Conservation (phyloP, 495 filamentous ascomycete genomes). For the Hypoxylon intermedium region DNA sequence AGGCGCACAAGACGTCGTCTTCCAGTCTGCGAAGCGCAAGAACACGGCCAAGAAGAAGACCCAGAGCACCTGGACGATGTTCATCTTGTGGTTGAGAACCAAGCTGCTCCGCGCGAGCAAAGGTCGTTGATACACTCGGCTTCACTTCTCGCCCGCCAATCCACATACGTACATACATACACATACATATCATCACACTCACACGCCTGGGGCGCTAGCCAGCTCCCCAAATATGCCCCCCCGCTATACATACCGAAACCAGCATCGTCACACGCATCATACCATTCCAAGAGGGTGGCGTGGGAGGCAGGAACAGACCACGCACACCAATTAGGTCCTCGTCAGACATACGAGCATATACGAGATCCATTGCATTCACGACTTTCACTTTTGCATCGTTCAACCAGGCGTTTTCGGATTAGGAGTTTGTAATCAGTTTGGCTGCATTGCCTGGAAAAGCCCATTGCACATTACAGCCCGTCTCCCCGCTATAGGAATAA, state of each 20-base stretch:
- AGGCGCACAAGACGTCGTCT: slow-evolving; percentile 43
- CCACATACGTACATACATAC: too few species aligned
- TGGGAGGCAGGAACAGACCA: slow-evolving; percentile 10
- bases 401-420: slow-evolving; percentile 22
- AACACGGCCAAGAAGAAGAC: slow-evolving; percentile 60
- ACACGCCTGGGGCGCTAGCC: not conserved
- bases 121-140: slow-evolving; percentile 16
- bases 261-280: slow-evolving; percentile 3
- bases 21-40: slow-evolving; percentile 44
- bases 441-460: slow-evolving; percentile 23
- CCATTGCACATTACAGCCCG: slow-evolving; percentile 1
- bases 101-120: slow-evolving; percentile 53
- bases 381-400: slow-evolving; percentile 27
- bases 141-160: not conserved
- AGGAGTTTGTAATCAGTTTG: slow-evolving; percentile 26
- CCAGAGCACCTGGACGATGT: slow-evolving; percentile 59
- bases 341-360: slow-evolving; percentile 27
- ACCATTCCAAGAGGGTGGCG: slow-evolving; percentile 1
- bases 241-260: slow-evolving; percentile 13
- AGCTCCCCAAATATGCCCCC: slow-evolving; percentile 9
- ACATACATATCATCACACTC: not conserved
- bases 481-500: slow-evolving; percentile 1
- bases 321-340: not conserved
- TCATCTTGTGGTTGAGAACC: slow-evolving; percentile 63
- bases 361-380: slow-evolving; percentile 38